phyloP scores from a whole-genome alignment of 257 asterid species.

The Rubia yunnanensis region DNA sequence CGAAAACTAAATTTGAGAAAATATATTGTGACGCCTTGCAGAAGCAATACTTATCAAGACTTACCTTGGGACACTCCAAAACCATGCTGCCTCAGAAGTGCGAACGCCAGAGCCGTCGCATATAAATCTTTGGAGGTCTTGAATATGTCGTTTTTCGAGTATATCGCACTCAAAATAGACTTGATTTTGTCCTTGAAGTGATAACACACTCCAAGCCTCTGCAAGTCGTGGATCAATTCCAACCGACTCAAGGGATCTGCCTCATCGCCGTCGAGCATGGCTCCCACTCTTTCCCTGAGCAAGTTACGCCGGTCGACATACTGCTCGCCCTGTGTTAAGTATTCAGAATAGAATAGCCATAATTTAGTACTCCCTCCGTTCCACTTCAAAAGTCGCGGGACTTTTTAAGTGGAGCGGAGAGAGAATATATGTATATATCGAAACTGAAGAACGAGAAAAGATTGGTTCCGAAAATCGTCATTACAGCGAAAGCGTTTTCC shows the following conservation, averaged over 20 bases:
- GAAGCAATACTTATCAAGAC: no score
- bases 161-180: not conserved
- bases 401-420: not conserved
- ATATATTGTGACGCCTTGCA: no score
- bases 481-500: not conserved
- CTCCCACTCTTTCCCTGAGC: not conserved
- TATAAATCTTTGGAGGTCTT: not conserved
- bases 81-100: conserved; percentile 1
- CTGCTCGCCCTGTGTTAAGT: not conserved
- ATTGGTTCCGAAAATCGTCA: not conserved
- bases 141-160: not conserved
- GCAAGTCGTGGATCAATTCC: not conserved
- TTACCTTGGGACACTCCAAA: not conserved
- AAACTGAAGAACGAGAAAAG: not conserved
- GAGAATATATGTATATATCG: not conserved
- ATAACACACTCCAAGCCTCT: conserved; percentile 2
- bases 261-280: not conserved
- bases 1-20: no score
- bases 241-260: not conserved
- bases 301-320: not conserved
- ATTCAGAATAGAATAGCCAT: not conserved
- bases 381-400: no score
- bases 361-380: no score
- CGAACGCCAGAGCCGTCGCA: not conserved
- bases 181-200: not conserved